A percentile compares a stretch with the other conserved stretches of the same genome.
Evolutionary conservation across 208 protist species (phyloP).

Genomic region (Leishmania martiniquensis): DNA sequence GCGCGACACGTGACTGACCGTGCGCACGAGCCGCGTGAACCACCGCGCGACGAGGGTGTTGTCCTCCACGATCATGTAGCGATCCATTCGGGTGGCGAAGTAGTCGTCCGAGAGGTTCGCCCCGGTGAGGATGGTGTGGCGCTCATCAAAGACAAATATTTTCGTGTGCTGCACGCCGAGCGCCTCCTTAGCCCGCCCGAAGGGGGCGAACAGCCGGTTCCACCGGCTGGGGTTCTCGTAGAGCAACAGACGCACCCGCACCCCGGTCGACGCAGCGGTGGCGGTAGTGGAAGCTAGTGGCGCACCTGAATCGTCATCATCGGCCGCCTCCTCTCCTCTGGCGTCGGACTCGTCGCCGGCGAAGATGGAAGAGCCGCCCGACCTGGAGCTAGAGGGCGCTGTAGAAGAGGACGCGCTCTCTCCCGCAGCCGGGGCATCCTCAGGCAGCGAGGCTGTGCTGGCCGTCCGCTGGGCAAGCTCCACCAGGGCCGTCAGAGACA

Average conservation of each 20-base stretch:
- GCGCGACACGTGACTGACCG: conserved; percentile 47
- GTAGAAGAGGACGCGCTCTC: not conserved
- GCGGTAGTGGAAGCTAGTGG: not conserved
- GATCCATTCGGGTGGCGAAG: conserved; percentile 94
- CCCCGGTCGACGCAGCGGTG: not conserved
- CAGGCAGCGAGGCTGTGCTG: conserved; percentile 18
- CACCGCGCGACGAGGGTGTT: conserved; percentile 68
- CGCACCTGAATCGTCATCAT: not conserved
- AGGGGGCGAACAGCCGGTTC: conserved; percentile 57
- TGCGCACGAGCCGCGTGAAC: conserved; percentile 52
- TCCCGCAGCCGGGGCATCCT: not conserved
- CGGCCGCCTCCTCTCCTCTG: not conserved
- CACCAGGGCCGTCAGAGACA: conserved; percentile 55
- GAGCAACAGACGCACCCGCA: conserved; percentile 58
- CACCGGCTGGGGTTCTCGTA: conserved; percentile 71
- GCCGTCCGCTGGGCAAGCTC: conserved; percentile 29
- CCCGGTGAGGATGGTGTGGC: conserved; percentile 88
- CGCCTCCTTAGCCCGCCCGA: conserved; percentile 71
- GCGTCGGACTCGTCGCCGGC: conserved; percentile 5
- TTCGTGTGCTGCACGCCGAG: conserved; percentile 97
- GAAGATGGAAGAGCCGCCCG: not conserved
- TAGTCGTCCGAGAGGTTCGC: conserved; percentile 96
- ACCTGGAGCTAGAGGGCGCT: not conserved
- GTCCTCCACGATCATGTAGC: conserved; percentile 85
- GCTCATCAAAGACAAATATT: conserved; percentile 90